phyloP scores from a whole-genome alignment of 192 early-diverging fungal species.

The Coemansia sp. region DNA sequence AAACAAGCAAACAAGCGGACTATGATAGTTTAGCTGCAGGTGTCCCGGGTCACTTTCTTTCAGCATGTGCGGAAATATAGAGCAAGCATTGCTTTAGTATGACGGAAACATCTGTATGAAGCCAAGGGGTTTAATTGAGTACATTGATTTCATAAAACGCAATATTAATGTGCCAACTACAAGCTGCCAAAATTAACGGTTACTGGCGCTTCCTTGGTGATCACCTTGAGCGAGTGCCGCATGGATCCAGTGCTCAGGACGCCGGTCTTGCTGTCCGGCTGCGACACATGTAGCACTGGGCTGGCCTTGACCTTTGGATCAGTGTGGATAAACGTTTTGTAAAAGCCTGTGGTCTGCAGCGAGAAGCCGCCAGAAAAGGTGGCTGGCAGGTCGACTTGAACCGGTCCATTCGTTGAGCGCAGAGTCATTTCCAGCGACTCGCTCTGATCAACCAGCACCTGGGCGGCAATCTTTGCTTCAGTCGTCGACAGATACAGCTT shows the following conservation, averaged over 20 bases:
- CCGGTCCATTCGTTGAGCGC: constrained; percentile 26
- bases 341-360: constrained; percentile 31
- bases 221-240: constrained; percentile 33
- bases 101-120: too few relatives aligned
- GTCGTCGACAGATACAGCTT: constrained; percentile 41
- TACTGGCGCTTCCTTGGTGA: constrained; percentile 32
- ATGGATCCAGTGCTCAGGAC: constrained; percentile 11
- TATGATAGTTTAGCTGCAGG: too few relatives aligned
- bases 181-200: constrained; percentile 36
- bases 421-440: constrained; percentile 28
- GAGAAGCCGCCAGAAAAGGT: constrained; percentile 41
- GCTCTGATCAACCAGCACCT: constrained; percentile 18
- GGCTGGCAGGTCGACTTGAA: constrained; percentile 36
- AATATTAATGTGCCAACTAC: too few relatives aligned
- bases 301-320: constrained; percentile 6
- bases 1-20: constrained; percentile 7
- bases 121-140: too few relatives aligned
- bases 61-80: too few relatives aligned
- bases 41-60: too few relatives aligned
- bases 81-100: too few relatives aligned
- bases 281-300: constrained; percentile 22
- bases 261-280: constrained; percentile 40
- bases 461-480: constrained; percentile 32
- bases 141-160: too few relatives aligned
- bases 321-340: constrained; percentile 39